Evolutionary conservation across 345 rosid genomes (phyloP).

Genomic region (Litchi chinensis): DNA sequence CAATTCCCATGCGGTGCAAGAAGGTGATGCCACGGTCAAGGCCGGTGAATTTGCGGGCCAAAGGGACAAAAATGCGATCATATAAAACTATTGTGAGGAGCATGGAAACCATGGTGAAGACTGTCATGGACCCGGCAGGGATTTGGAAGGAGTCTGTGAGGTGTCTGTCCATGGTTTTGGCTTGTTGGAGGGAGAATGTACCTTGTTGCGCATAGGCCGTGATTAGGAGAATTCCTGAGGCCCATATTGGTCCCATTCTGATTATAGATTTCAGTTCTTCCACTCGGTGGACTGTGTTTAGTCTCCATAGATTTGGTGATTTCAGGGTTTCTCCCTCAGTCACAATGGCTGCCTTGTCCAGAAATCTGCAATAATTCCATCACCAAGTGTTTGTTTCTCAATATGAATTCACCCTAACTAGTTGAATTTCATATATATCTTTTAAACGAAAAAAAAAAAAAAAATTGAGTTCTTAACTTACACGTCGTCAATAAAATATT

Average conservation of each 20-base stretch:
- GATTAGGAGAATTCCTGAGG: conserved; percentile 47
- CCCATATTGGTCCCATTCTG: conserved; percentile 62
- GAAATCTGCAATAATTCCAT: conserved; percentile 34
- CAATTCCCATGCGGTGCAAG: conserved; percentile 53
- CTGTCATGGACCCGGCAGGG: conserved; percentile 54
- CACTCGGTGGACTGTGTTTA: conserved; percentile 56
- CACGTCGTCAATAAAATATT: no score
- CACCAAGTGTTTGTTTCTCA: background rate
- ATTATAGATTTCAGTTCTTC: conserved; percentile 50
- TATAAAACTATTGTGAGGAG: conserved; percentile 44
- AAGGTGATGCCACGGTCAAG: conserved; percentile 48
- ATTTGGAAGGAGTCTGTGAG: conserved; percentile 40
- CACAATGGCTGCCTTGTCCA: conserved; percentile 56
- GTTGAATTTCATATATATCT: no score
- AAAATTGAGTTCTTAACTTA: no score
- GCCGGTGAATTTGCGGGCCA: conserved; percentile 39
- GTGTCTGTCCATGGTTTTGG: conserved; percentile 51
- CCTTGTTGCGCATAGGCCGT: conserved; percentile 49
- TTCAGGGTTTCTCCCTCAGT: conserved; percentile 30
- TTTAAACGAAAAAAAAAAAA: no score
- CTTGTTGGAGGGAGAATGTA: conserved; percentile 57
- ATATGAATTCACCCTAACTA: no score
- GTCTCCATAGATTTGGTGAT: conserved; percentile 45
- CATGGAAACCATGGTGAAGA: conserved; percentile 49
- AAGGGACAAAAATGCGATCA: conserved; percentile 41